A percentile compares a stretch with the other conserved stretches of the same genome.
phyloP scores from a whole-genome alignment of 225 moss, liverwort and hornwort species.

The Marchantia polymorpha region DNA sequence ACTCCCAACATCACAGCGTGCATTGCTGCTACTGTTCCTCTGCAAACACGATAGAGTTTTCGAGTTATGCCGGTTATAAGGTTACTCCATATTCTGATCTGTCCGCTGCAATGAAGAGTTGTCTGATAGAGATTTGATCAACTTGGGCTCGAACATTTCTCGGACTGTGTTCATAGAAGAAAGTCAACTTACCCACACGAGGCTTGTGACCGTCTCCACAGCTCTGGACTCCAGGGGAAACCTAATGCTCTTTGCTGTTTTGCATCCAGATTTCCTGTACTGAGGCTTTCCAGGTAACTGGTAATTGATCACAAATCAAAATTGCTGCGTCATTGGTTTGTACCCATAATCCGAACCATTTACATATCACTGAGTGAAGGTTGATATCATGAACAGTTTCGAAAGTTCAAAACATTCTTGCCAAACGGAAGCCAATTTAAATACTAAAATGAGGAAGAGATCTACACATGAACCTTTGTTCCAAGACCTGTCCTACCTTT shows the following conservation, averaged over 20 bases:
- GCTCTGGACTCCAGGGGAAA: conserved; percentile 81
- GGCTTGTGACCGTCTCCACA: conserved; percentile 60
- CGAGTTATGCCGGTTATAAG: background rate
- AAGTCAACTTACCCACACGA: conserved; percentile 58
- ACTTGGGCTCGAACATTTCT: background rate
- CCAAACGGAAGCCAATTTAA: background rate
- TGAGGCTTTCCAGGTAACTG: conserved; percentile 70
- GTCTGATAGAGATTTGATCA: background rate
- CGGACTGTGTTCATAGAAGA: background rate
- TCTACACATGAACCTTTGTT: background rate
- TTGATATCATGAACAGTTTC: background rate
- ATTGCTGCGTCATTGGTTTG: background rate
- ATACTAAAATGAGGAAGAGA: background rate
- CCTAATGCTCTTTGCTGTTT: conserved; percentile 72
- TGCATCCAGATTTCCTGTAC: conserved; percentile 50
- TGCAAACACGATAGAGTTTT: conserved; percentile 18
- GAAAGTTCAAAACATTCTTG: background rate
- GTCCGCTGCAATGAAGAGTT: background rate
- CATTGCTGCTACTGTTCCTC: conserved; percentile 83
- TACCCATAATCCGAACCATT: background rate
- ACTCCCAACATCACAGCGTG: conserved; percentile 75
- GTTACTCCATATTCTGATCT: background rate
- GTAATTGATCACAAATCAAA: background rate
- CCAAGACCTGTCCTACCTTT: conserved; percentile 41
- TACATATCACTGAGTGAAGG: background rate